A percentile compares a stretch with the other conserved stretches of the same genome.
Evolutionary conservation across 257 asterid genomes (phyloP).

Genomic region (Buddleja alternifolia): DNA sequence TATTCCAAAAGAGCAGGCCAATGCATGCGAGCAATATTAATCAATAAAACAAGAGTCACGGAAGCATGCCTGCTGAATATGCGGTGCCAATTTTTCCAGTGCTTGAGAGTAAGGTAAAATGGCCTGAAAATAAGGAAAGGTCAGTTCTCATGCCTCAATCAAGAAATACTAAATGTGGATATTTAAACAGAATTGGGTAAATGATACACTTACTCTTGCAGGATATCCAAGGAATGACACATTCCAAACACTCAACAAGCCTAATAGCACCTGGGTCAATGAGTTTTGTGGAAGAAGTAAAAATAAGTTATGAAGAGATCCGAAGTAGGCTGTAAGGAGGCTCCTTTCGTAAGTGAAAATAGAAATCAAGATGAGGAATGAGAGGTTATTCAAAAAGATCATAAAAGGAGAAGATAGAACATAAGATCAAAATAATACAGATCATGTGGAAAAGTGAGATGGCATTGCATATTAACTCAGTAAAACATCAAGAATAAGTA

Average conservation of each 20-base stretch:
- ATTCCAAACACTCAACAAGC: conserved; percentile 96
- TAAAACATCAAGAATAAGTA: conserved; percentile 24
- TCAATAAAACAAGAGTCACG: conserved; percentile 22
- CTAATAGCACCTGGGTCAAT: conserved; percentile 76
- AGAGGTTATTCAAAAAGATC: conserved; percentile 13
- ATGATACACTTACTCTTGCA: conserved; percentile 77
- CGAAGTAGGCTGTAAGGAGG: conserved; percentile 5
- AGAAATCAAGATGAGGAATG: conserved; percentile 6
- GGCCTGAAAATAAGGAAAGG: conserved; percentile 60
- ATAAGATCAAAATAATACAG: conserved; percentile 16
- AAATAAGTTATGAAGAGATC: conserved; percentile 16
- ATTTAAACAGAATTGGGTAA: conserved; percentile 26
- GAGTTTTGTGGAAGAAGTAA: conserved; percentile 21
- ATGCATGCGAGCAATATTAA: conserved; percentile 25
- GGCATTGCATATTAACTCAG: conserved; percentile 4
- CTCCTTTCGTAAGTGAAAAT: conserved; percentile 18
- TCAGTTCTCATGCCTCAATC: conserved; percentile 23
- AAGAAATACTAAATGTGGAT: conserved; percentile 9
- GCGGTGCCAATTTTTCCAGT: conserved; percentile 95
- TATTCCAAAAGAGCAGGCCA: conserved; percentile 24
- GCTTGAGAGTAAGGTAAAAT: conserved; percentile 98
- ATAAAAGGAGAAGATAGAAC: conserved; percentile 1
- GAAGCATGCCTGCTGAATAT: conserved; percentile 90
- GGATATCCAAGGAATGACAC: conserved; percentile 96
- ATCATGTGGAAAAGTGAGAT: too few species aligned